These are phyloP conservation scores for Pichia deserticola DNA, from an alignment of 805 yeast genomes.

Conservation along the genomic window DNA sequence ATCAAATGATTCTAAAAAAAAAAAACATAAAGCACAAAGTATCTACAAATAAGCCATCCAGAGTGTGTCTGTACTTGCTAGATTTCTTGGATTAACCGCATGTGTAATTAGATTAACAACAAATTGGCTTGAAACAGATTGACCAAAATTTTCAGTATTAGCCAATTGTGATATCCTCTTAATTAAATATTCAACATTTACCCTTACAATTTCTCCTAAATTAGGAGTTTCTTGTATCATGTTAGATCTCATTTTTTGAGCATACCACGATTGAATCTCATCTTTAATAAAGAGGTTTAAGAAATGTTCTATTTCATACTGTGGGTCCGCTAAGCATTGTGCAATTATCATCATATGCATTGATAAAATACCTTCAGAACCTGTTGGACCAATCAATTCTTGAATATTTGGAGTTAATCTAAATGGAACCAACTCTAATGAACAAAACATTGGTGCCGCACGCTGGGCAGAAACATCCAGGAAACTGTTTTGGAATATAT, in stretches of 20 bases:
- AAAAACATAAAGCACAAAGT: not conserved
- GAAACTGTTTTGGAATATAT: slow-evolving; percentile 35
- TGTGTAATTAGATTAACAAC: slow-evolving; percentile 85
- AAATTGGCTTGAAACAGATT: slow-evolving; percentile 79
- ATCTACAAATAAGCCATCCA: slow-evolving; percentile 89
- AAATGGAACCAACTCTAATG: slow-evolving; percentile 92
- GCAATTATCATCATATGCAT: slow-evolving; percentile 81
- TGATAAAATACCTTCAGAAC: slow-evolving; percentile 84
- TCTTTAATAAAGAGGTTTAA: slow-evolving; percentile 92
- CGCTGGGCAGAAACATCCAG: slow-evolving; percentile 43
- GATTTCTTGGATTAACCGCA: slow-evolving; percentile 90
- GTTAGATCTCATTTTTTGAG: slow-evolving; percentile 75
- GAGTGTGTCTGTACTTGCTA: slow-evolving; percentile 84
- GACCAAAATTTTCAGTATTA: slow-evolving; percentile 44
- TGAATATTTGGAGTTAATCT: slow-evolving; percentile 95
- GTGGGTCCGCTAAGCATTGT: slow-evolving; percentile 83
- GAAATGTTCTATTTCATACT: slow-evolving; percentile 84
- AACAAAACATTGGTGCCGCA: slow-evolving; percentile 78
- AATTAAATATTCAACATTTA: slow-evolving; percentile 78
- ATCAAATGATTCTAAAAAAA: not conserved
- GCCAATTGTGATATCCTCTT: slow-evolving; percentile 72
- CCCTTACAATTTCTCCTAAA: slow-evolving; percentile 75
- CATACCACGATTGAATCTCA: slow-evolving; percentile 91
- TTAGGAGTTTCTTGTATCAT: slow-evolving; percentile 76
- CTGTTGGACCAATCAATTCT: slow-evolving; percentile 87